Conservation (phyloP, 345 rosid genomes). For the Arabidopsis suecica region DNA sequence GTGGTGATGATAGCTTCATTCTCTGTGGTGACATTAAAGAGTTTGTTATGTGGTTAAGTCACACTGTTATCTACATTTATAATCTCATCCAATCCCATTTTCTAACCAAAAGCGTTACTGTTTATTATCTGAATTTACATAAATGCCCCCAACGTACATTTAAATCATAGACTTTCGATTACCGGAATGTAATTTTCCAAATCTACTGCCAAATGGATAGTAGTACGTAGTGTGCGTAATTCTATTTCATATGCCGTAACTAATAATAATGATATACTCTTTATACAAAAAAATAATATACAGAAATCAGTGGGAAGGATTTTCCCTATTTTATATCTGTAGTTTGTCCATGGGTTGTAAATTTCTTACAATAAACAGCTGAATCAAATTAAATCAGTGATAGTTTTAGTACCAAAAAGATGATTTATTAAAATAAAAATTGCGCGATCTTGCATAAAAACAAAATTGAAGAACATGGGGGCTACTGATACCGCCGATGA, state of each 20-base stretch:
- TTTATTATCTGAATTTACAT: conserved; percentile 4
- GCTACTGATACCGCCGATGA: conserved; percentile 13
- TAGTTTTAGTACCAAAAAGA: not conserved
- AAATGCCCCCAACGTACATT: conserved; percentile 4
- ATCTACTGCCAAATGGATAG: not conserved
- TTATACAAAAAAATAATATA: not conserved
- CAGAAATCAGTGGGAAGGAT: not conserved
- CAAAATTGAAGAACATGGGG: conserved; percentile 9
- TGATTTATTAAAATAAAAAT: not conserved
- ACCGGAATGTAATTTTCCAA: not conserved
- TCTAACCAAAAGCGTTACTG: conserved; percentile 24
- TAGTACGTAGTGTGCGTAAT: not conserved
- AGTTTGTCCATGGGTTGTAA: not conserved
- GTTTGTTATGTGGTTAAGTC: conserved; percentile 34
- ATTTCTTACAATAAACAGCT: not conserved
- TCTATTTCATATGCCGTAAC: not conserved
- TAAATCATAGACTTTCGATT: not conserved
- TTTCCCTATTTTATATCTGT: not conserved
- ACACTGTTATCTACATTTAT: conserved; percentile 41
- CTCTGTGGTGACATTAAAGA: conserved; percentile 47
- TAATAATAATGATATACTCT: not conserved
- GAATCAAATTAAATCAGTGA: not conserved
- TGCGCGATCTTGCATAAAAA: not conserved
- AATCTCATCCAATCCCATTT: conserved; percentile 16
- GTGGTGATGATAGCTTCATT: conserved; percentile 51